Evolutionary conservation across 2,329 filamentous ascomycete species (phyloP).

Genomic region (Fusarium proliferatum): DNA sequence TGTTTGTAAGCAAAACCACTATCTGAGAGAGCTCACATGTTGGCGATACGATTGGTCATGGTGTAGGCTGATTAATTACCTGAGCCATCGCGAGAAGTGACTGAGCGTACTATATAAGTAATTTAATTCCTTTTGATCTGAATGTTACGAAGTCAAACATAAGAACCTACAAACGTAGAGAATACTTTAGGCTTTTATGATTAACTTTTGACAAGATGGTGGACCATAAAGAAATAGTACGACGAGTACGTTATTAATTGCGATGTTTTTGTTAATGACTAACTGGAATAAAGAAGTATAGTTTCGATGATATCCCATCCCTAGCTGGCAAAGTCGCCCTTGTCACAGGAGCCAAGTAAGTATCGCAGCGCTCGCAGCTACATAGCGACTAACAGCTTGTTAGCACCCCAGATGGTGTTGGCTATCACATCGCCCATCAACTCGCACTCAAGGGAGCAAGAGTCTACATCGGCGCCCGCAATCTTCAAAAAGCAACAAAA

Average conservation of each 20-base stretch:
- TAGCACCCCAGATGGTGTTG: neutral
- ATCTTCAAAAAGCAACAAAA: neutral
- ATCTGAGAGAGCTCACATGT: too few species aligned
- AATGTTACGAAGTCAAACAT: too few species aligned
- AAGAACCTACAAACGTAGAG: too few species aligned
- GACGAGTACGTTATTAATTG: neutral
- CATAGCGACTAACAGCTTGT: too few species aligned
- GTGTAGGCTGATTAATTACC: too few species aligned
- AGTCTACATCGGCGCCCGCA: neutral
- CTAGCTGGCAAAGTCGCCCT: neutral
- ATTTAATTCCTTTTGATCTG: too few species aligned
- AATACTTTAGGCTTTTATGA: too few species aligned
- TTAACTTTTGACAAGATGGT: neutral
- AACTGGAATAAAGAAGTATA: neutral
- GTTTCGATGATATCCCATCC: neutral
- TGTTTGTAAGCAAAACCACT: too few species aligned
- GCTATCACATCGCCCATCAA: neutral
- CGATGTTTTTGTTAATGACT: too few species aligned
- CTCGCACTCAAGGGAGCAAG: neutral
- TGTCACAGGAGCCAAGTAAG: neutral
- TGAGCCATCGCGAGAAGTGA: too few species aligned
- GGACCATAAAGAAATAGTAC: neutral
- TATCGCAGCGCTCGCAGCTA: rapidly evolving
- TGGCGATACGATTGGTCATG: too few species aligned
- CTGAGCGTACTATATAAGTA: too few species aligned